A percentile compares a stretch with the other conserved stretches of the same genome.
phyloP scores from a whole-genome alignment of 2,329 filamentous ascomycete genomes.

The Cordyceps cateniannulata region DNA sequence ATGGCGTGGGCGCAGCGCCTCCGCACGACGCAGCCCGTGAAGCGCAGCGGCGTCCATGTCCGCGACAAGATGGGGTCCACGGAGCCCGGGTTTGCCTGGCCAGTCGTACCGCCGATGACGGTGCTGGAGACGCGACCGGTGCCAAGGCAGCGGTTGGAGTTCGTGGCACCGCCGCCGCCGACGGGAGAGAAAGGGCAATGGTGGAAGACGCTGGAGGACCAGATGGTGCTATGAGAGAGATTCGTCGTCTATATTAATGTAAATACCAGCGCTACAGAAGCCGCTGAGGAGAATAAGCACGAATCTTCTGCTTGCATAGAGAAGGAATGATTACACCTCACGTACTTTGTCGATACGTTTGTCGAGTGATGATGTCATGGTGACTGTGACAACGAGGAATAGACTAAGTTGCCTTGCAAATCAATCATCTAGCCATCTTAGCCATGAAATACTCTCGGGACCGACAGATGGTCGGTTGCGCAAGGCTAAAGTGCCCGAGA shows the following conservation, averaged over 20 bases:
- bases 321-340: no score
- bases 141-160: constrained; percentile 14
- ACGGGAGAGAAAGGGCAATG: constrained; percentile 17
- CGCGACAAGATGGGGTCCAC: constrained; percentile 14
- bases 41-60: constrained; percentile 15
- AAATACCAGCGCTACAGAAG: no score
- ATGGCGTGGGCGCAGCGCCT: constrained; percentile 18
- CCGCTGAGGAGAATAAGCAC: no score
- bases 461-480: background rate
- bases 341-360: no score
- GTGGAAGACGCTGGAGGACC: constrained; percentile 25
- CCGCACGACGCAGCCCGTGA: constrained; percentile 24
- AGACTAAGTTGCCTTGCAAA: no score
- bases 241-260: no score
- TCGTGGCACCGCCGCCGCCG: constrained; percentile 4
- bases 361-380: no score
- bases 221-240: constrained; percentile 21
- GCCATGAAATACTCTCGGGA: no score
- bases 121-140: constrained; percentile 21
- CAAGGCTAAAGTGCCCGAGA: background rate
- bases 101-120: constrained; percentile 17
- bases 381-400: no score
- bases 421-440: no score
- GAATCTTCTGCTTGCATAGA: no score
- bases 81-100: constrained; percentile 21